Base-by-base conservation (phyloP, 768 basidiomycete genomes). In the Coprinopsis sp. region DNA sequence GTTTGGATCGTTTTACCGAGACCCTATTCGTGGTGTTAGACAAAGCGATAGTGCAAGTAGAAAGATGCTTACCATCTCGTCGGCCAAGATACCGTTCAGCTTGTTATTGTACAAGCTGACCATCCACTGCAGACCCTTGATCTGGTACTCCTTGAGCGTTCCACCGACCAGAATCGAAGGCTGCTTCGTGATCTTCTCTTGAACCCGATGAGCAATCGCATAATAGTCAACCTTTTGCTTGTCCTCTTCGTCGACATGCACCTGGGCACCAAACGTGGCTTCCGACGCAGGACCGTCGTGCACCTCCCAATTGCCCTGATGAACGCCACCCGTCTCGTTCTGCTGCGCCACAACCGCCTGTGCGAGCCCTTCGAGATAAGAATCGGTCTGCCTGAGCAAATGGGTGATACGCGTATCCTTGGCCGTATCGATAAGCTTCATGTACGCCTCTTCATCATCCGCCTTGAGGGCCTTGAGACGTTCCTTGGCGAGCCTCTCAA, bases 341-440 rank as follows among this genome's bases (percentile, higher is more conserved):
- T 99, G 95, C 64, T 99, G 95, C 7, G 87, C 87, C 46, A 84
- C 77, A 49, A 99, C 94, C 25, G 94, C 93, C 49, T 92, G 87
- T 1, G 95, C 90, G 21, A 99, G 82, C 6, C 90, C 91, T 61
- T 98, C 95, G 56, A 99, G 83, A 68, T 92, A 99, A 0, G 82
- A 58, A 58, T 99, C 95, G 7, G 96, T 99, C 69, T 98, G 95
- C 36, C 86, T 76, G 47, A 99, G 73, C 22, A 98, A 73, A 67
- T 98, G 96, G 0, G 94, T 96, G 67, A 99, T 97, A 66, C 96
- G 87, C 8, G 95, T 97, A 59, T 99, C 96, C 65, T 99, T 99
- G 48, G 95, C 95, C 14, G 94, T 96, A 64, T 98, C 96, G 58
- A 99, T 91, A 58, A 99, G 87, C 62, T 93, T 93, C 81, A 97